Base-by-base conservation (phyloP, 2,329 filamentous ascomycete genomes). In the Cordyceps sp. region DNA sequence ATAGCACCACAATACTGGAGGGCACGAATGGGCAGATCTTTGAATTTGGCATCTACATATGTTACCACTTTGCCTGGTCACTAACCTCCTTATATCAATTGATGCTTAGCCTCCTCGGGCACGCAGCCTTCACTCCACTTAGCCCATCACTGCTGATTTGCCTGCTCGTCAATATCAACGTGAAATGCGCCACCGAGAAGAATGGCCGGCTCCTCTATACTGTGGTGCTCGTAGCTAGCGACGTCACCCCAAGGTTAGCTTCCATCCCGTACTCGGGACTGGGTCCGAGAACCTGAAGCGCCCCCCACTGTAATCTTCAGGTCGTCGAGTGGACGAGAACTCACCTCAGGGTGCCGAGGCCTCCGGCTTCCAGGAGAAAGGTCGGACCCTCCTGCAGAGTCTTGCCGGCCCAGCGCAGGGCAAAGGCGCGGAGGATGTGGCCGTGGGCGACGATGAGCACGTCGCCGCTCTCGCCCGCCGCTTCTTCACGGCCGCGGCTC, bases 331-430 rank as follows among this genome's bases (percentile, higher is more conserved):
- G 7, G 7, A 7, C 21, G 6, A n/a, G 18, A 25, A 40, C 59
- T 48, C 46, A 78, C 75, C 78, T 88, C 43, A 92, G 50, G 3
- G 79, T 81, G 0, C 80, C 82, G 1, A 90, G 75, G 42, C 81
- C 83, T n/a, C 83, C 83, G 6, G 83, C 80, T 52, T 94, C 86
- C n/a, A 94, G 59, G 38, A 93, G 62, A 49, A 94, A 73, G 6
- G 75, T 70, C 25, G 83, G 79, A 7, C 79, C 84, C 31, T 84
- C 76, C 33, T 72, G 68, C 36, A 94, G 60, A 10, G 70, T 63
- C 58, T 79, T 79, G 0, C 73, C 72, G 1, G 76, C 68, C 86
- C 86, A 94, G n/a, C n/a, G n/a, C n/a, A n/a, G n/a, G n/a, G n/a
- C n/a, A n/a, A n/a, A n/a, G n/a, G n/a, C n/a, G n/a, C n/a, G n/a